Percentiles rank a stretch among this genome's conserved stretches.
Evolutionary conservation across 1,139 yeast genomes (phyloP).

Genomic region (Yamadazyma membranifaciens): DNA sequence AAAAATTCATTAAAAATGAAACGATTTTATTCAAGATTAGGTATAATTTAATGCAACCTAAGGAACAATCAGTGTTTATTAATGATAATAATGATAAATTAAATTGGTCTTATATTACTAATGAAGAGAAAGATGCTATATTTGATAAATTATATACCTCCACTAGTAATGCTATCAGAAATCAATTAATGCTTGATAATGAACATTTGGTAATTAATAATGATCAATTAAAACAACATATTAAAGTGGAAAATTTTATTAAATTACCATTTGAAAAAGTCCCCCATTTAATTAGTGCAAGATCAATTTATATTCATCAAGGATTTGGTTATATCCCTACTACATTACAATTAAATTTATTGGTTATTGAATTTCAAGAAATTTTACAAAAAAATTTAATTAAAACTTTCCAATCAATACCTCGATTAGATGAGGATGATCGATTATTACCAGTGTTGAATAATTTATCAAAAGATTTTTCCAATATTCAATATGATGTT

Average conservation of each 20-base stretch:
- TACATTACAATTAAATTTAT: constrained; percentile 68
- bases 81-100: constrained; percentile 49
- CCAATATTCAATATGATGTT: constrained; percentile 51
- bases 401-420: constrained; percentile 73
- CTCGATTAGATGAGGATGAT: constrained; percentile 89
- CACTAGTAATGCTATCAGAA: constrained; percentile 36
- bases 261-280: constrained; percentile 88
- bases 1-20: constrained; percentile 76
- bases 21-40: constrained; percentile 71
- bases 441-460: constrained; percentile 79
- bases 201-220: constrained; percentile 30
- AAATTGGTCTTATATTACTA: constrained; percentile 68
- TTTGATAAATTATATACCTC: constrained; percentile 56
- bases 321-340: constrained; percentile 89
- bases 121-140: constrained; percentile 56
- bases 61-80: constrained; percentile 74
- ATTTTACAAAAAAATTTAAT: constrained; percentile 53
- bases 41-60: constrained; percentile 58
- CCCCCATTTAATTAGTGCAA: constrained; percentile 65
- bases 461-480: constrained; percentile 74
- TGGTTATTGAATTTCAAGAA: constrained; percentile 65
- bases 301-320: constrained; percentile 61
- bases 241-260: constrained; percentile 62
- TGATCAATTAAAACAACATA: constrained; percentile 43
- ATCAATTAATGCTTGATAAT: constrained; percentile 29